Base-by-base conservation (phyloP, 2,329 filamentous ascomycete genomes). In the Fusarium udum region DNA sequence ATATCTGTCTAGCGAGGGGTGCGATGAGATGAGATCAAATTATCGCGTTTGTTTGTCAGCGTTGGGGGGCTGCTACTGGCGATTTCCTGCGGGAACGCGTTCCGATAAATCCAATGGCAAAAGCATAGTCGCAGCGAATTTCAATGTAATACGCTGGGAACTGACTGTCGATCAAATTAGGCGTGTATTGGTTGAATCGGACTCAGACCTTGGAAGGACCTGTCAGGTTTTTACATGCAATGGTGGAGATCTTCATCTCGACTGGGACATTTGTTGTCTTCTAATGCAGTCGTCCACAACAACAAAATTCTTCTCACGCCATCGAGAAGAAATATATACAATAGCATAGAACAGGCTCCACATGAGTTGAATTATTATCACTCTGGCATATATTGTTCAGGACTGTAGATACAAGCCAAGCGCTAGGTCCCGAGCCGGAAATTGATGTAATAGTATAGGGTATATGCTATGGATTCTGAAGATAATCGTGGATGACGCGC, bases 241-340 rank as follows among this genome's bases (percentile, higher is more conserved):
- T 49, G 11, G 20, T 18, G 20, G 43, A 14, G 7, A 7, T 6
- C 1, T 6, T 22, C 2, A 32, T 9, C 7, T n/a, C 4, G 4
- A 18, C 4, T n/a, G 0, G 7, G 26, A 3, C 4, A 16, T 1
- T 5, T 31, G 4, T 4, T n/a, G 4, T 8, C 1, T 16, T n/a
- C 6, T 46, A 13, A 11, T 9, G 14, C 3, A 12, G 7, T 46
- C 3, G 10, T 24, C 6, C 13, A 22, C 11, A 12, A 11, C 13
- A 15, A 8, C 18, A 5, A 1, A 16, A 20, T 3, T 16, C 1
- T 4, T 48, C 14, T n/a, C 9, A 14, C 7, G 16, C 14, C 5
- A 2, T 32, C 6, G 7, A 31, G 2, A 3, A 10, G 4, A 49
- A 2, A 3, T 6, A 9, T 6, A 15, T 10, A 4, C 4, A 9